Percentiles rank a stretch among this genome's conserved stretches.
These are phyloP conservation scores for Leishmania tropica DNA, from an alignment of 208 protist species.

Conservation along the genomic window DNA sequence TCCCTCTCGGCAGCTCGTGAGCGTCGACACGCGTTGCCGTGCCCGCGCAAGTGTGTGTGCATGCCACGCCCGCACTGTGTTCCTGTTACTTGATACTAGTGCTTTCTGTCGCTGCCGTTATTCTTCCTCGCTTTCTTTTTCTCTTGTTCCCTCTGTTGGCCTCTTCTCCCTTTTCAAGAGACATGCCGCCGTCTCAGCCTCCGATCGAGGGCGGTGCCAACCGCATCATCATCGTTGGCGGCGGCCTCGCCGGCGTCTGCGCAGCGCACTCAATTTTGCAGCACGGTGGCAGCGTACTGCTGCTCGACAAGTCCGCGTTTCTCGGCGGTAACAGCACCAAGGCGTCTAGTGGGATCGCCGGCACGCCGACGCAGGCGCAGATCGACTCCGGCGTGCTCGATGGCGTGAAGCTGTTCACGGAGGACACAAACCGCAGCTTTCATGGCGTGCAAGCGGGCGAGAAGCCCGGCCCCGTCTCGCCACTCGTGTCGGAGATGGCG, in stretches of 20 bases:
- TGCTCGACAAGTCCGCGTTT: constrained; percentile 92
- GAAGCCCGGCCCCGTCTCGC: constrained; percentile 34
- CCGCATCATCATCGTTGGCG: constrained; percentile 68
- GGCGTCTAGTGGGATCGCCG: constrained; percentile 93
- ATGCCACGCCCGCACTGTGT: too few relatives aligned
- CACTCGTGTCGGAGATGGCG: constrained; percentile 63
- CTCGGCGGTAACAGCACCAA: constrained; percentile 89
- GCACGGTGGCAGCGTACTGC: constrained; percentile 61
- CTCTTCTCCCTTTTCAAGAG: not conserved
- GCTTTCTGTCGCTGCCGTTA: not conserved
- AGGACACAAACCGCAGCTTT: constrained; percentile 61
- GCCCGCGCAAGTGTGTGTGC: too few relatives aligned
- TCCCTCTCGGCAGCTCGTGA: too few relatives aligned
- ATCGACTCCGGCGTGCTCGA: constrained; percentile 59
- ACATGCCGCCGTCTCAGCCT: constrained; percentile 3
- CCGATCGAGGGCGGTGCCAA: constrained; percentile 21
- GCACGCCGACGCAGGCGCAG: constrained; percentile 79
- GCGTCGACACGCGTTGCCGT: too few relatives aligned
- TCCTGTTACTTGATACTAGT: not conserved
- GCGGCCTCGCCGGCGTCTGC: constrained; percentile 63
- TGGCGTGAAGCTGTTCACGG: constrained; percentile 47
- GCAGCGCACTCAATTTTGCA: constrained; percentile 54
- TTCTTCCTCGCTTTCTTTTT: not conserved
- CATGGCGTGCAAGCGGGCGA: constrained; percentile 48
- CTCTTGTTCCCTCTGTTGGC: not conserved